Conservation (phyloP, 208 protist species). For the Herpetomonas tarakana region DNA sequence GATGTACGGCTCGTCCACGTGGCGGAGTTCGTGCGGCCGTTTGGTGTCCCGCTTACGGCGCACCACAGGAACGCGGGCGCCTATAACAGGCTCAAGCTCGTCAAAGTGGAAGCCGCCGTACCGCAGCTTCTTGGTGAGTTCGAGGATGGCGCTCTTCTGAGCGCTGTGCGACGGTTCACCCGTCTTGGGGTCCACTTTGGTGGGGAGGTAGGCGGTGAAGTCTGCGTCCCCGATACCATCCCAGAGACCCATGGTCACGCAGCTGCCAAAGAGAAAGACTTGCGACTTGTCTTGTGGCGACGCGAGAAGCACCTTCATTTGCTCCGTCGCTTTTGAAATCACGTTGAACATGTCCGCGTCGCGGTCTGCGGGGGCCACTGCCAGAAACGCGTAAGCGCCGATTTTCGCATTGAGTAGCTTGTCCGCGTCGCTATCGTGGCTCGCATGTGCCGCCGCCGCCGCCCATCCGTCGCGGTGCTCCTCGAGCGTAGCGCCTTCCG, state of each 20-base stretch:
- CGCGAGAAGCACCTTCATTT: constrained; percentile 31
- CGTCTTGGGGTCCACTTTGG: neutral
- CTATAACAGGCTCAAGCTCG: constrained; percentile 50
- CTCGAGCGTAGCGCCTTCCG: neutral
- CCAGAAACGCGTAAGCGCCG: constrained; percentile 32
- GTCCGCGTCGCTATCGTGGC: neutral
- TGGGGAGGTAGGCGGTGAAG: constrained; percentile 43
- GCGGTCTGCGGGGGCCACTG: constrained; percentile 31
- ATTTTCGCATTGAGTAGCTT: constrained; percentile 5
- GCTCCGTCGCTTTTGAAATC: constrained; percentile 34
- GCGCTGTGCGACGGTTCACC: neutral
- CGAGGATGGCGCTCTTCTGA: constrained; percentile 21
- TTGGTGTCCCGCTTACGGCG: constrained; percentile 27
- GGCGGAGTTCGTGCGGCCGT: constrained; percentile 9
- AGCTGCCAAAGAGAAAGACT: constrained; percentile 77
- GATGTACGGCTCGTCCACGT: constrained; percentile 8
- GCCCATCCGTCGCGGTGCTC: neutral
- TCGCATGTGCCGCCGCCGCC: neutral
- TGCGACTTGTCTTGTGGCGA: neutral
- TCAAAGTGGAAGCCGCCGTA: constrained; percentile 55
- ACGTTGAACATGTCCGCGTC: constrained; percentile 42
- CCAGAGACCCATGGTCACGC: constrained; percentile 70
- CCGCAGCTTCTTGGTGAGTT: constrained; percentile 29
- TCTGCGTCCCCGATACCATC: constrained; percentile 76
- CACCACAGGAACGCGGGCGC: constrained; percentile 67